Percentiles rank a stretch among this genome's conserved stretches.
phyloP scores from a whole-genome alignment of 495 filamentous ascomycete genomes.

The Tirmania nivea region DNA sequence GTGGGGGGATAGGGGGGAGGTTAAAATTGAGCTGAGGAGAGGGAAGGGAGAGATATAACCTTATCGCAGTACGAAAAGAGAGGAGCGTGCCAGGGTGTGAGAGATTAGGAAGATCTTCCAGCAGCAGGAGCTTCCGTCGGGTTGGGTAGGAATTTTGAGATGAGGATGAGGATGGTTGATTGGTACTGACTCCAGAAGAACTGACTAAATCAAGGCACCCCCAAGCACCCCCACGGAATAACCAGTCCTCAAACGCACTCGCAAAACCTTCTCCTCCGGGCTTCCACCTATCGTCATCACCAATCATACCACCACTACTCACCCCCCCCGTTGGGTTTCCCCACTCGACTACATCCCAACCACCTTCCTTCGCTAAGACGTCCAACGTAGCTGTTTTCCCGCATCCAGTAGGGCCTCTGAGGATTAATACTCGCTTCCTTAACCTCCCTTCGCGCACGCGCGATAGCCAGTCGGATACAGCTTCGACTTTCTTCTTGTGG shows the following conservation, averaged over 20 bases:
- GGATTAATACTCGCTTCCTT: constrained; percentile 48
- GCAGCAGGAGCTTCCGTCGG: constrained; percentile 41
- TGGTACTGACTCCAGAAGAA: constrained; percentile 9
- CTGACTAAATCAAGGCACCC: constrained; percentile 44
- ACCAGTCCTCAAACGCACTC: constrained; percentile 74
- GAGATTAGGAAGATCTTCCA: constrained; percentile 80
- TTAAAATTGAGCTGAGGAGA: background rate
- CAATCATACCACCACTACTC: background rate
- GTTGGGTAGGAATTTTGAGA: constrained; percentile 10
- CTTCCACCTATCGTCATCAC: background rate
- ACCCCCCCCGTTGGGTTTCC: constrained; percentile 45
- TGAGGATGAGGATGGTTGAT: constrained; percentile 18
- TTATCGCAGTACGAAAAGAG: constrained; percentile 52
- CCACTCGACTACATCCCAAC: constrained; percentile 69
- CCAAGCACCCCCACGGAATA: constrained; percentile 57
- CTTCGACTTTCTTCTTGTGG: constrained; percentile 76
- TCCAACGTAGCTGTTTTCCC: constrained; percentile 80
- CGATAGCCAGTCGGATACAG: constrained; percentile 64
- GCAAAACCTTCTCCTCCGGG: constrained; percentile 17
- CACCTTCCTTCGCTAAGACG: constrained; percentile 48
- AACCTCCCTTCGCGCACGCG: constrained; percentile 42
- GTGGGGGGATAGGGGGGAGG: constrained; percentile 33
- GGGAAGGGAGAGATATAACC: constrained; percentile 14
- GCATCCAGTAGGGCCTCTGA: constrained; percentile 79
- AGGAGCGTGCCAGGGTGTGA: constrained; percentile 28